Percentiles rank a stretch among this genome's conserved stretches.
phyloP scores from a whole-genome alignment of 2,329 filamentous ascomycete genomes.

The Pyrenochaeta sp. region DNA sequence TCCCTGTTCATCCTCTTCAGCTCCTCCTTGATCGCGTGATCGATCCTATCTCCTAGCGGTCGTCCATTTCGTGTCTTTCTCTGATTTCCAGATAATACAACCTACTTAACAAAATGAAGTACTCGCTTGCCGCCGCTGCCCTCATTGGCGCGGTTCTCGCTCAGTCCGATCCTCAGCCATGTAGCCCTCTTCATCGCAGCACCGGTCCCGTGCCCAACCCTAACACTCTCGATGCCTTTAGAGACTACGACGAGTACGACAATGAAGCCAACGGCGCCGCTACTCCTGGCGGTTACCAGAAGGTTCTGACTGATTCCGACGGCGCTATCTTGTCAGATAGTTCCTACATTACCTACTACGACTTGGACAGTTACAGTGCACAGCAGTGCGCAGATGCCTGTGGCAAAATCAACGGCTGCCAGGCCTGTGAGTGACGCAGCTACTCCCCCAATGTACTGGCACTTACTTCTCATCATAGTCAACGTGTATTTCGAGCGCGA shows the following conservation, averaged over 20 bases:
- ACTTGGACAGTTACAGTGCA: slow-evolving; percentile 10
- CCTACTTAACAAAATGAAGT: neutral
- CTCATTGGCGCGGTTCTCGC: neutral
- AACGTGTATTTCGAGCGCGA: slow-evolving; percentile 31
- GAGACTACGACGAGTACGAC: neutral
- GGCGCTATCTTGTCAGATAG: slow-evolving; percentile 11
- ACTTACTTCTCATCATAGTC: slow-evolving; percentile 12
- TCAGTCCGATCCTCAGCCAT: no score
- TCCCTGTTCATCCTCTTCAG: no score
- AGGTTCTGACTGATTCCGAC: slow-evolving; percentile 3
- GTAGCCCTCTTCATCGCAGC: no score
- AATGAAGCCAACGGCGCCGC: neutral
- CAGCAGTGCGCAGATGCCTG: slow-evolving; percentile 15
- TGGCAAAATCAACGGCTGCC: slow-evolving; percentile 5
- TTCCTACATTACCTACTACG: slow-evolving; percentile 9
- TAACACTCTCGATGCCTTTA: neutral
- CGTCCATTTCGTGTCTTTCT: no score
- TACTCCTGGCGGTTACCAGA: slow-evolving; percentile 10
- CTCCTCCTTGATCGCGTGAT: no score
- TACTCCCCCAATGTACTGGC: neutral
- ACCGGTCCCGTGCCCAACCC: neutral
- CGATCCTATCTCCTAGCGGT: no score
- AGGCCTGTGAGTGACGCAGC: slow-evolving; percentile 9
- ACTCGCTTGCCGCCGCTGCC: neutral
- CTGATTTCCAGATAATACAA: no score